Evolutionary conservation across 2,329 filamentous ascomycete species (phyloP).

Genomic region (Xylariomycetidae sp.): DNA sequence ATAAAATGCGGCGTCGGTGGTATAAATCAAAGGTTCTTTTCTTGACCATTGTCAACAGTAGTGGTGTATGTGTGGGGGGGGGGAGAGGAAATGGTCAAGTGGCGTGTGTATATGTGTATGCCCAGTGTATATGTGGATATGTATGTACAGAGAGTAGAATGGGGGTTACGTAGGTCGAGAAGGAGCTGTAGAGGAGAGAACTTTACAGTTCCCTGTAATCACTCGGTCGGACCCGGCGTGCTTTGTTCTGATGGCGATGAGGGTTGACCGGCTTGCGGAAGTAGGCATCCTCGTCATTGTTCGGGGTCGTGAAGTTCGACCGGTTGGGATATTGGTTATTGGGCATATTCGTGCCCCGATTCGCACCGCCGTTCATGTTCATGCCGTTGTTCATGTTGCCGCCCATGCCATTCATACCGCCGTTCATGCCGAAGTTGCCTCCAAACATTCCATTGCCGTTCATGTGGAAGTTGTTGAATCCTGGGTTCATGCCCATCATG

Average conservation of each 20-base stretch:
- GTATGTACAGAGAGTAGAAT: too few relatives aligned
- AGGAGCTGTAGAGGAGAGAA: slow-evolving; percentile 1
- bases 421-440: slow-evolving; percentile 25
- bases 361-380: slow-evolving; percentile 21
- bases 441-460: slow-evolving; percentile 20
- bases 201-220: slow-evolving; percentile 79
- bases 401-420: slow-evolving; percentile 27
- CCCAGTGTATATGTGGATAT: too few relatives aligned
- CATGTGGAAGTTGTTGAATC: slow-evolving; percentile 34
- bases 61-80: too few relatives aligned
- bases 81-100: too few relatives aligned
- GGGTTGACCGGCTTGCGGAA: slow-evolving; percentile 95
- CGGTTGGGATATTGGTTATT: slow-evolving; percentile 24
- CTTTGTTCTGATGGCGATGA: slow-evolving; percentile 79
- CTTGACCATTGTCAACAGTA: too few relatives aligned
- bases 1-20: too few relatives aligned
- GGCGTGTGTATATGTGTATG: too few relatives aligned
- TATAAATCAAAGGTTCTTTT: too few relatives aligned
- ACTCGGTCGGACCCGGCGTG: slow-evolving; percentile 75
- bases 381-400: slow-evolving; percentile 21
- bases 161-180: too few relatives aligned
- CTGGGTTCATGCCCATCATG: slow-evolving; percentile 34
- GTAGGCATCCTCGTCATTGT: slow-evolving; percentile 82
- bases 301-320: slow-evolving; percentile 44
- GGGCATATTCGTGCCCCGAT: slow-evolving; percentile 19